These are phyloP conservation scores for Xylariales sp. DNA, from an alignment of 2,329 filamentous ascomycete genomes.

Conservation along the genomic window DNA sequence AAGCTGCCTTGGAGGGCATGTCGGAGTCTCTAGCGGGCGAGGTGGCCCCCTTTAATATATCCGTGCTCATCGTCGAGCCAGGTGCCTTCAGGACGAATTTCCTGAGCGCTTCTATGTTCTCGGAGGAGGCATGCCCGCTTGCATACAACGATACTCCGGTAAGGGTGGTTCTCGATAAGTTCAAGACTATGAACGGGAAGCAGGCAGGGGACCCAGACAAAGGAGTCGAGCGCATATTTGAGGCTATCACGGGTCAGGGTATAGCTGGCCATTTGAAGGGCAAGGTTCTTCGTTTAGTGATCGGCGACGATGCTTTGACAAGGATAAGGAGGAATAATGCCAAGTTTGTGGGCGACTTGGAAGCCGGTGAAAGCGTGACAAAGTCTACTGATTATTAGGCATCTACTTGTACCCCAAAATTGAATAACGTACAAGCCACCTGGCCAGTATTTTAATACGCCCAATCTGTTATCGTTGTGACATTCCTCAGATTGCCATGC, in stretches of 20 bases:
- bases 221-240: not conserved
- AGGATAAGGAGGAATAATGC: not conserved
- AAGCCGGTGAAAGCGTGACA: no score
- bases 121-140: no score
- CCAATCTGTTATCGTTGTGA: no score
- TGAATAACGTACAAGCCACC: no score
- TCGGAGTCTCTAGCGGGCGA: conserved; percentile 32
- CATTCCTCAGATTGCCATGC: no score
- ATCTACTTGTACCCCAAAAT: no score
- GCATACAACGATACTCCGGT: no score
- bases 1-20: conserved; percentile 34
- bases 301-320: not conserved
- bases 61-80: conserved; percentile 35
- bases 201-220: not conserved
- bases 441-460: no score
- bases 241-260: not conserved
- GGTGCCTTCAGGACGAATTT: conserved; percentile 38
- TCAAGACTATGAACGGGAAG: not conserved
- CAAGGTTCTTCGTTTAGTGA: not conserved
- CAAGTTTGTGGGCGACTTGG: no score
- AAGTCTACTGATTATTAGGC: no score
- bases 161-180: not conserved
- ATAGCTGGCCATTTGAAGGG: not conserved
- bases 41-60: conserved; percentile 27
- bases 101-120: no score